phyloP scores from a whole-genome alignment of 1,284 basidiomycete genomes.

The Ustilago hordei region DNA sequence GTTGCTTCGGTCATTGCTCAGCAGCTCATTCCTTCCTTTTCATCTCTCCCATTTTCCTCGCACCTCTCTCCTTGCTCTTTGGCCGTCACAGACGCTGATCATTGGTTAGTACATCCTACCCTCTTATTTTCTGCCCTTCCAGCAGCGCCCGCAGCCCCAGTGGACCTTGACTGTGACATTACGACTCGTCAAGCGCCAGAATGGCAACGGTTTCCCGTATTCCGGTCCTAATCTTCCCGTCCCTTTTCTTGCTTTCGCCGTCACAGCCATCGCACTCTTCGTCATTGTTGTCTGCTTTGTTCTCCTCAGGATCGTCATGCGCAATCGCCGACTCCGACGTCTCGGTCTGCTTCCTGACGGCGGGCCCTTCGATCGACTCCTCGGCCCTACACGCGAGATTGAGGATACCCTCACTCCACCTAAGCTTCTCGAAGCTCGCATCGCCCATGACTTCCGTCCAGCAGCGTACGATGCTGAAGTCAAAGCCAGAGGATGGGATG shows the following conservation, averaged over 20 bases:
- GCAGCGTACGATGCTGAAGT: slow-evolving; percentile 38
- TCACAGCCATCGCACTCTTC: slow-evolving; percentile 65
- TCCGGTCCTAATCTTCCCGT: slow-evolving; percentile 44
- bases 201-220: slow-evolving; percentile 7
- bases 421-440: slow-evolving; percentile 63
- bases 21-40: slow-evolving; percentile 22
- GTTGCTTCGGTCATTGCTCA: not conserved
- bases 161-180: not conserved
- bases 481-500: slow-evolving; percentile 54
- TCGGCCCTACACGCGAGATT: slow-evolving; percentile 50
- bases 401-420: slow-evolving; percentile 60
- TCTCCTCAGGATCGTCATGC: slow-evolving; percentile 61
- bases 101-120: slow-evolving; percentile 58
- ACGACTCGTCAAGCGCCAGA: slow-evolving; percentile 34
- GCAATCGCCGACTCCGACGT: slow-evolving; percentile 59
- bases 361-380: slow-evolving; percentile 44
- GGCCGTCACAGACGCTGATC: slow-evolving; percentile 50
- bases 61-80: not conserved
- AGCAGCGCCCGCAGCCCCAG: slow-evolving; percentile 9
- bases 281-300: slow-evolving; percentile 65
- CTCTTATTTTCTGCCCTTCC: slow-evolving; percentile 13
- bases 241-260: slow-evolving; percentile 57
- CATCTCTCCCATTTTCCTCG: not conserved
- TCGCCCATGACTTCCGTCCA: slow-evolving; percentile 44
- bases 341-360: slow-evolving; percentile 58